A percentile compares a stretch with the other conserved stretches of the same genome.
Conservation (phyloP, 495 filamentous ascomycete genomes). For the Acidiella bohemica region DNA sequence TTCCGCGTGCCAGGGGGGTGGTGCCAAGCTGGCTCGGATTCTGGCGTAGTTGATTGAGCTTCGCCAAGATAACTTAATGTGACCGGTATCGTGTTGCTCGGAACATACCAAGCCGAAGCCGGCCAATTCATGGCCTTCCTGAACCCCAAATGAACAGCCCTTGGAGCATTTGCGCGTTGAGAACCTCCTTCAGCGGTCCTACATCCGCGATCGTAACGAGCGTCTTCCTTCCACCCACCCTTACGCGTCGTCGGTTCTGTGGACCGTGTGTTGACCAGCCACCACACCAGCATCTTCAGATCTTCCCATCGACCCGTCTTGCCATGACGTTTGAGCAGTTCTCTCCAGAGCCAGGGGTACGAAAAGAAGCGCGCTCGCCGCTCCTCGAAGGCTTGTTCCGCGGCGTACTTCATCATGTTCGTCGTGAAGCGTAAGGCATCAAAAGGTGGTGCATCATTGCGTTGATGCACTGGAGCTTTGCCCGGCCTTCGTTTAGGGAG, state of each 20-base stretch:
- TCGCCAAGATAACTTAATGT: too few species aligned
- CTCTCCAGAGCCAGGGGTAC: slow-evolving; percentile 34
- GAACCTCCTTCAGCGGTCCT: slow-evolving; percentile 26
- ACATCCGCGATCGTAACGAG: neutral
- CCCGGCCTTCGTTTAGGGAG: slow-evolving; percentile 10
- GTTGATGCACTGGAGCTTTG: neutral
- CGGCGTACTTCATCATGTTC: slow-evolving; percentile 25
- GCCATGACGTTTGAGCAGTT: slow-evolving; percentile 37
- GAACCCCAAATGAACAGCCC: slow-evolving; percentile 51
- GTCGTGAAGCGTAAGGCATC: slow-evolving; percentile 25
- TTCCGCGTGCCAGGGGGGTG: too few species aligned
- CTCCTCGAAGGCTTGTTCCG: slow-evolving; percentile 26
- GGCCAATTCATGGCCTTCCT: slow-evolving; percentile 24
- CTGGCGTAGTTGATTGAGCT: too few species aligned
- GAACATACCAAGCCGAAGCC: slow-evolving; percentile 9
- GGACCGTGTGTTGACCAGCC: slow-evolving; percentile 1
- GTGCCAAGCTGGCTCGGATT: too few species aligned
- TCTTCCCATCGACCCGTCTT: slow-evolving; percentile 32
- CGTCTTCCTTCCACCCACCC: neutral
- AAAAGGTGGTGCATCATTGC: neutral
- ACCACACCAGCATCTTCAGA: slow-evolving; percentile 28
- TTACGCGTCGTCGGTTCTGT: neutral
- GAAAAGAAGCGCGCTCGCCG: too few species aligned
- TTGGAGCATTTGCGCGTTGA: slow-evolving; percentile 34
- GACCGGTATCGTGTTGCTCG: too few species aligned